Base-by-base conservation (phyloP, 192 early-diverging fungal species). In the Powellomyces hirtus region DNA sequence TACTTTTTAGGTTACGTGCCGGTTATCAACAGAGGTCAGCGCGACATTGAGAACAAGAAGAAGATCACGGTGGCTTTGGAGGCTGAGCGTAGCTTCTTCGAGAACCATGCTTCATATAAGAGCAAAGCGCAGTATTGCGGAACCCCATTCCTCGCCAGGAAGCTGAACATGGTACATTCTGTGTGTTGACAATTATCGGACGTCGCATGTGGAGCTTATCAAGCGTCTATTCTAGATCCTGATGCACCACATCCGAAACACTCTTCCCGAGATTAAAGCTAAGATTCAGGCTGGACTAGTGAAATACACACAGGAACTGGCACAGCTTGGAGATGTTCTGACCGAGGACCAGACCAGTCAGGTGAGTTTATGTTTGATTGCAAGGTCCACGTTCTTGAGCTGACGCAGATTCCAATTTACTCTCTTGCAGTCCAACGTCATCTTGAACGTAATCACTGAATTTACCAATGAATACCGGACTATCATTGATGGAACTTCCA, bases 91-190 rank as follows among this genome's bases (percentile, higher is more conserved):
- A 75, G 75, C 51, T 99, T 93, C 80, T 99, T 99, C 69, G 95
- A 97, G 76, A 93, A 91, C 73, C 98, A 99, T 77, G 33, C 86
- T 14, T 86, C 98, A 14, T 99, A 99, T 76, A 85, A 87, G 64
- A 89, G 85, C 84, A 99, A 99, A 78, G 95, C 95, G 0, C 92
- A 95, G 71, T 99, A 94, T 81, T 99, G 98, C 75, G 98, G 98
- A 46, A 99, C 98, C 20, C 95, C 96, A 27, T 99, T 92, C 83
- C 78, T 99, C 62, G 95, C 96, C n/a, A 83, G 95, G 64, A 95
- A 93, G 76, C 84, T 99, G 10, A 99, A 96, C 77, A 90, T 96
- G 89, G 92, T 94, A 76, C 40, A n/a, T n/a, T n/a, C n/a, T n/a
- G n/a, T n/a, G n/a, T n/a, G n/a, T n/a, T n/a, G n/a, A n/a, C n/a